Percentiles rank a stretch among this genome's conserved stretches.
These are phyloP conservation scores for Musa beccarii DNA, from an alignment of 176 grass and related monocot genomes.

Conservation along the genomic window DNA sequence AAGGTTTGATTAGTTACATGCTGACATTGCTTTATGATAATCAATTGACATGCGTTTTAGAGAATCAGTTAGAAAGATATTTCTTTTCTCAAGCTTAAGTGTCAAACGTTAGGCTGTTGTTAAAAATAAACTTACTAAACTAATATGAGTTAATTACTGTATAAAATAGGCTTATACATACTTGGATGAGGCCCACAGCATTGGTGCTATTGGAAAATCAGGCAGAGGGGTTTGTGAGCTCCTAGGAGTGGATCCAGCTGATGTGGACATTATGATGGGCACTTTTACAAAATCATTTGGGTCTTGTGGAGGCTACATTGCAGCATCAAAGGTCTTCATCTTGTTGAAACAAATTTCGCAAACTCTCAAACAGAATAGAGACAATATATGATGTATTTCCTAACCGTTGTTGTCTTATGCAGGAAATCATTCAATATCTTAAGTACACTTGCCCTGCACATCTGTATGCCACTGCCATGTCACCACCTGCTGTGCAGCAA, in stretches of 20 bases:
- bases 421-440: constrained; percentile 88
- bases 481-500: constrained; percentile 89
- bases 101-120: neutral
- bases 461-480: constrained; percentile 95
- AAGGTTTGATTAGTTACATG: constrained; percentile 39
- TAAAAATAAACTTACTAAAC: constrained; percentile 8
- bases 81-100: no score
- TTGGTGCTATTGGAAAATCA: constrained; percentile 82
- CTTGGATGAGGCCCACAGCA: constrained; percentile 91
- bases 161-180: constrained; percentile 70
- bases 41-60: constrained; percentile 1
- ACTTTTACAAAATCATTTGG: constrained; percentile 98
- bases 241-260: constrained; percentile 74
- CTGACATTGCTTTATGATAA: neutral
- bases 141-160: constrained; percentile 7
- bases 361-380: neutral
- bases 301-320: constrained; percentile 83
- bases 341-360: neutral
- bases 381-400: constrained; percentile 1
- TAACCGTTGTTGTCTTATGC: constrained; percentile 16
- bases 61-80: neutral
- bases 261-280: constrained; percentile 95
- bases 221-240: constrained; percentile 87
- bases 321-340: constrained; percentile 68
- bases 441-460: constrained; percentile 76